Conservation (phyloP, 257 asterid species). For the Jacaranda copaia region DNA sequence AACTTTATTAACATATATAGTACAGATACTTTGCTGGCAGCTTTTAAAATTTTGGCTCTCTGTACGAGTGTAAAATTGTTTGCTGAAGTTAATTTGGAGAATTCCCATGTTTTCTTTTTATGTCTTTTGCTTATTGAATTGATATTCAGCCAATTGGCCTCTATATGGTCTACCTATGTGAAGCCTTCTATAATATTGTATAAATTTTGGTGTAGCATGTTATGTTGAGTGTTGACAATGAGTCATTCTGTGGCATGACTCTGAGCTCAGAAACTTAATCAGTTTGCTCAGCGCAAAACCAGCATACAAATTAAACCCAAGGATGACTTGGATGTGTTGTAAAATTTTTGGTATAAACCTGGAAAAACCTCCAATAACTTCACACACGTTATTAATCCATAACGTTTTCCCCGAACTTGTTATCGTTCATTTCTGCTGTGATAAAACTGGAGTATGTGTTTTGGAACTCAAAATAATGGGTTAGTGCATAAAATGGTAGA, state of each 20-base stretch:
- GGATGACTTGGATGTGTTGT: neutral
- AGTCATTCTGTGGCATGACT: neutral
- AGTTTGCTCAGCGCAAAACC: neutral
- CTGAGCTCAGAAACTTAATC: neutral
- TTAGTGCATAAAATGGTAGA: neutral
- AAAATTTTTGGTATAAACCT: neutral
- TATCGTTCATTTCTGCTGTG: neutral
- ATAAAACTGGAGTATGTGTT: neutral
- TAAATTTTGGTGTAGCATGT: neutral
- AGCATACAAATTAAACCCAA: neutral
- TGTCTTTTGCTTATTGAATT: conserved; percentile 22
- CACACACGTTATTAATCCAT: too few species aligned
- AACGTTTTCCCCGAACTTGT: too few species aligned
- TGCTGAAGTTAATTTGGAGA: neutral
- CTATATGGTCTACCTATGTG: neutral
- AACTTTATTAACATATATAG: neutral
- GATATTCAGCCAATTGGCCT: neutral
- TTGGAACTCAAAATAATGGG: neutral
- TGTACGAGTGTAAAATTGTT: neutral
- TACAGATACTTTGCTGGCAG: neutral
- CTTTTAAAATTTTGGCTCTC: neutral
- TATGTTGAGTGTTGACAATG: neutral
- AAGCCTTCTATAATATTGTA: neutral
- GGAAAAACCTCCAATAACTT: neutral
- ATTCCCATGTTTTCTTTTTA: neutral